Conservation (phyloP, 2,329 filamentous ascomycete genomes). For the Aspergillus pseudonomiae region DNA sequence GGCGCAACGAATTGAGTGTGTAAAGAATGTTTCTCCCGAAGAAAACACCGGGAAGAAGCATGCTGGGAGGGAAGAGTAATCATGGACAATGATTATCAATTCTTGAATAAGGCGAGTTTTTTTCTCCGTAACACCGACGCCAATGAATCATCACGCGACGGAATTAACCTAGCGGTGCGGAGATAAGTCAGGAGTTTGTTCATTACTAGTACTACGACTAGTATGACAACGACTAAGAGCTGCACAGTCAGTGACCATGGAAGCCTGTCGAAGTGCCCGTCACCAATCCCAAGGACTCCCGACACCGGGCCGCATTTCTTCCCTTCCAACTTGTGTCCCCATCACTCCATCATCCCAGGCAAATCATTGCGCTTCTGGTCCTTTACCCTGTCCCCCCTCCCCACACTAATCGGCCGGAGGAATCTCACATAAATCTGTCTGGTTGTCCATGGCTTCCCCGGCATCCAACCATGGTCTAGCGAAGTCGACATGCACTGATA, state of each 20-base stretch:
- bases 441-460: slow-evolving; percentile 23
- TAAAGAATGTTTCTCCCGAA: not conserved
- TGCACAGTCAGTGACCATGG: slow-evolving; percentile 3
- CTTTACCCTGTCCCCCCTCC: not conserved
- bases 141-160: not conserved
- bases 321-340: not conserved
- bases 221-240: not conserved
- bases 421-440: slow-evolving; percentile 1
- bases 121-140: not conserved
- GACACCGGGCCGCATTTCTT: slow-evolving; percentile 5
- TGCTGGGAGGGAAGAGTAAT: not conserved
- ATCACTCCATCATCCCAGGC: not conserved
- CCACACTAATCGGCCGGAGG: not conserved
- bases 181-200: slow-evolving; percentile 1
- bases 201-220: no score
- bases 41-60: not conserved
- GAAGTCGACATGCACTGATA: slow-evolving; percentile 19
- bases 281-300: not conserved
- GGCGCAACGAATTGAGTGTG: not conserved
- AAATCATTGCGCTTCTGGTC: not conserved
- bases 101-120: not conserved
- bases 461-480: slow-evolving; percentile 19
- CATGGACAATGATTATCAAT: not conserved
- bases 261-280: slow-evolving; percentile 14
- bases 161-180: not conserved